These are phyloP conservation scores for Trypanosoma vivax DNA, from an alignment of 208 protist species.

Conservation along the genomic window DNA sequence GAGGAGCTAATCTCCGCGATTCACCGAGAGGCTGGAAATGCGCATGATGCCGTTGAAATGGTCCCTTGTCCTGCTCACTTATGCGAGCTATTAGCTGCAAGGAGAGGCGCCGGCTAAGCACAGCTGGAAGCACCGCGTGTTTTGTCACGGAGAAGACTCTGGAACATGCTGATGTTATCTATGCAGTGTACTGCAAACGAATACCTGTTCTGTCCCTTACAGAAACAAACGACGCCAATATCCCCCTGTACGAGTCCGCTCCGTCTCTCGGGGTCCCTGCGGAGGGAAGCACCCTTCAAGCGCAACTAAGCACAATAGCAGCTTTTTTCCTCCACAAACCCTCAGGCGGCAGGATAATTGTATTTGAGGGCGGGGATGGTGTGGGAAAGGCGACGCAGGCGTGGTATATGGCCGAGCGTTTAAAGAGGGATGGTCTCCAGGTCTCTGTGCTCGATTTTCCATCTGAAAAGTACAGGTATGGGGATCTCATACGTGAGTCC, in stretches of 20 bases:
- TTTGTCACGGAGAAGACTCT: slow-evolving; percentile 54
- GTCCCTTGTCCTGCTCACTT: slow-evolving; percentile 7
- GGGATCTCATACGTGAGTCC: slow-evolving; percentile 68
- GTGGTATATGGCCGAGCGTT: slow-evolving; percentile 33
- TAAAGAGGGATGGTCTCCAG: slow-evolving; percentile 21
- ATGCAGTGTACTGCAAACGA: slow-evolving; percentile 47
- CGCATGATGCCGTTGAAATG: slow-evolving; percentile 11
- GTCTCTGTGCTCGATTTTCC: slow-evolving; percentile 83
- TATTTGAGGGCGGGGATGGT: slow-evolving; percentile 90
- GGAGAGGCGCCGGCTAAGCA: not conserved
- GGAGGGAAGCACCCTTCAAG: not conserved
- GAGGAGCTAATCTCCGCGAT: slow-evolving; percentile 5
- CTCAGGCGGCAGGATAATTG: slow-evolving; percentile 31
- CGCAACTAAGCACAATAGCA: slow-evolving; percentile 6
- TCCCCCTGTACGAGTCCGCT: slow-evolving; percentile 17
- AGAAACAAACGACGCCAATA: not conserved
- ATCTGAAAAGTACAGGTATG: slow-evolving; percentile 67
- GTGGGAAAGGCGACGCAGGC: slow-evolving; percentile 90
- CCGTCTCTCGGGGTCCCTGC: slow-evolving; percentile 26
- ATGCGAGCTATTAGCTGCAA: not conserved
- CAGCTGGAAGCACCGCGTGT: slow-evolving; percentile 31
- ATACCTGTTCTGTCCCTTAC: slow-evolving; percentile 32
- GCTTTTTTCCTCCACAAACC: slow-evolving; percentile 25
- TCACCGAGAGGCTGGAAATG: not conserved
- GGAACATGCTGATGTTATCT: slow-evolving; percentile 49